Conservation (phyloP, 2,329 filamentous ascomycete genomes). For the Calonectria pauciramosa region DNA sequence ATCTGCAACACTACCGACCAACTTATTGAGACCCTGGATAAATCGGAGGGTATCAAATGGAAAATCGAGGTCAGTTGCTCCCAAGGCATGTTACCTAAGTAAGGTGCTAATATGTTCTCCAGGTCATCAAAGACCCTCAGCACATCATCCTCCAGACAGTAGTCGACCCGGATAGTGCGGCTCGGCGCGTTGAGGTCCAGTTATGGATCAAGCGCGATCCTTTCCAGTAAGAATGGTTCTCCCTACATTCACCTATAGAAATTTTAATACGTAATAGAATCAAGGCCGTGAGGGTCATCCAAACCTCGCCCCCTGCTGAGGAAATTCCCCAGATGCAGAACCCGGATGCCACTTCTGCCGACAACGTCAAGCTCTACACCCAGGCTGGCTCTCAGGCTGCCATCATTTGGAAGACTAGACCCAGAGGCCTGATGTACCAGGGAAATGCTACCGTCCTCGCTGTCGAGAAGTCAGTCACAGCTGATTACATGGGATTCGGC, state of each 20-base stretch:
- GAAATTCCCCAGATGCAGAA: not conserved
- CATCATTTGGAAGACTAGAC: not conserved
- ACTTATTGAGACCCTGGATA: not conserved
- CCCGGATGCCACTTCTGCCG: not conserved
- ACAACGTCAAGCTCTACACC: not conserved
- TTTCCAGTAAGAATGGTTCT: not conserved
- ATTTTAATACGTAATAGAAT: not conserved
- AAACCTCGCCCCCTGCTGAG: not conserved
- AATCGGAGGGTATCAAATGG: not conserved
- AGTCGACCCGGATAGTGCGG: not conserved
- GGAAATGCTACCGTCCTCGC: not conserved
- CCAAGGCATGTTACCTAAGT: not conserved
- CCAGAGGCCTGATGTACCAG: not conserved
- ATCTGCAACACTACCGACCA: not conserved
- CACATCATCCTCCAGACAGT: not conserved
- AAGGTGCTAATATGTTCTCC: not conserved
- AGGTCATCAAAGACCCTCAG: not conserved
- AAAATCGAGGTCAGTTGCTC: not conserved
- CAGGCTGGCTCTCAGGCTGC: not conserved
- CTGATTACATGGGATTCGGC: conserved; percentile 19
- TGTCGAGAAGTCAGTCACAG: conserved; percentile 2
- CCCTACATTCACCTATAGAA: fast-evolving
- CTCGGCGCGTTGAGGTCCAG: not conserved
- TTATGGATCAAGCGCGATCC: not conserved
- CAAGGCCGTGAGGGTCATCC: not conserved